phyloP scores from a whole-genome alignment of 1,139 yeast species.

The Blastobotrys indianensis region DNA sequence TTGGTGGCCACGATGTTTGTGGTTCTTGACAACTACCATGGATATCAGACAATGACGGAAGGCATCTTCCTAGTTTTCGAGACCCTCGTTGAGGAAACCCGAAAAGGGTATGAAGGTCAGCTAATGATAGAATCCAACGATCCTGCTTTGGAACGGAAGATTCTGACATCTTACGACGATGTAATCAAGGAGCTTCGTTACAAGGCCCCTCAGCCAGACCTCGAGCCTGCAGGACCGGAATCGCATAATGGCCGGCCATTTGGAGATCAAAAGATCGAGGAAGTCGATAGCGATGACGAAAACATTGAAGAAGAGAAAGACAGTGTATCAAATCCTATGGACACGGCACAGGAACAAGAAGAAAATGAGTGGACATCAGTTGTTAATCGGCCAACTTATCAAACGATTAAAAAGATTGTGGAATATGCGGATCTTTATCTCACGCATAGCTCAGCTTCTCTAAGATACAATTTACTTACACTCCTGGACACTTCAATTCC shows the following conservation, averaged over 20 bases:
- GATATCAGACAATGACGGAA: conserved; percentile 63
- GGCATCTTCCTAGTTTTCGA: conserved; percentile 71
- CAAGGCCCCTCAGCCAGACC: conserved; percentile 15
- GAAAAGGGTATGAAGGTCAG: conserved; percentile 30
- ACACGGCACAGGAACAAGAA: conserved; percentile 27
- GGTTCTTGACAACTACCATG: conserved; percentile 76
- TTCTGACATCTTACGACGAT: conserved; percentile 11
- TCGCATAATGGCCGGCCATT: conserved; percentile 11
- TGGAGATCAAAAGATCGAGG: conserved; percentile 4
- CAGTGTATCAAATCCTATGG: conserved; percentile 31
- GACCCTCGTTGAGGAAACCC: conserved; percentile 54
- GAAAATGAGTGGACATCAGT: conserved; percentile 54
- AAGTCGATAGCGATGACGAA: conserved; percentile 6
- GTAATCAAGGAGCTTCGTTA: conserved; percentile 19
- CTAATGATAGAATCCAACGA: conserved; percentile 11
- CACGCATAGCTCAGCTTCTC: conserved; percentile 56
- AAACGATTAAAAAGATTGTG: conserved; percentile 53
- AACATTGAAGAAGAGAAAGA: conserved; percentile 39
- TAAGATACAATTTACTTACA: conserved; percentile 52
- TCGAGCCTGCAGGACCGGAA: conserved; percentile 12
- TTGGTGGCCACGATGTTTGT: conserved; percentile 67
- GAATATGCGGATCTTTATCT: conserved; percentile 65
- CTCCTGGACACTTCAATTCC: conserved; percentile 51
- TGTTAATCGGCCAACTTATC: conserved; percentile 54
- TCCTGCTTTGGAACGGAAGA: neutral